These are phyloP conservation scores for Theobroma grandiflorum DNA, from an alignment of 441 rosid genomes.

Conservation along the genomic window DNA sequence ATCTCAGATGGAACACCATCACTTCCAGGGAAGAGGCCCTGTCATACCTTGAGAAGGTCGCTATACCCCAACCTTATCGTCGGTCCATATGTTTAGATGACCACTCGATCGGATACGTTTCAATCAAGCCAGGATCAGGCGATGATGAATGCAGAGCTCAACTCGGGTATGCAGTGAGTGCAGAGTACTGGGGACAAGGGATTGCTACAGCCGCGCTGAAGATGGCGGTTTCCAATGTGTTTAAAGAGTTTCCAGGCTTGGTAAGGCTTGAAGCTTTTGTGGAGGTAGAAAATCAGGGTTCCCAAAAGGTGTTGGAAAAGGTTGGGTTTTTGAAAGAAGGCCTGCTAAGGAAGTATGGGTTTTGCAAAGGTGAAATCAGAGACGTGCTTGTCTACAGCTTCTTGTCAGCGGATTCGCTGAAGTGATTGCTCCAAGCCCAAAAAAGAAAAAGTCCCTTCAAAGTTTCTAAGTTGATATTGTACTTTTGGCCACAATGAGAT, in stretches of 20 bases:
- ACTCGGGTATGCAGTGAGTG: slow-evolving; percentile 43
- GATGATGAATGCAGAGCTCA: slow-evolving; percentile 46
- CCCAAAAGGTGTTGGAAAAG: slow-evolving; percentile 62
- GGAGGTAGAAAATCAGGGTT: slow-evolving; percentile 52
- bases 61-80: slow-evolving; percentile 51
- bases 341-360: slow-evolving; percentile 57
- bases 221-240: slow-evolving; percentile 41
- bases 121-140: slow-evolving; percentile 38
- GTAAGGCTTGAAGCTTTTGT: slow-evolving; percentile 66
- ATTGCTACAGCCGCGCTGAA: slow-evolving; percentile 42
- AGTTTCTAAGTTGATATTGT: not conserved
- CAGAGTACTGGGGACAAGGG: slow-evolving; percentile 53
- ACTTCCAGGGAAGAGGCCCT: slow-evolving; percentile 48
- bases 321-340: slow-evolving; percentile 65
- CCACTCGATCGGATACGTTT: slow-evolving; percentile 49
- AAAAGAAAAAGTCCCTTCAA: not conserved
- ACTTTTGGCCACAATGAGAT: not conserved
- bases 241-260: slow-evolving; percentile 40
- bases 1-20: slow-evolving; percentile 45
- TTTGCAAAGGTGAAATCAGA: slow-evolving; percentile 53
- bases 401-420: slow-evolving; percentile 35
- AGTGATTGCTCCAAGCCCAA: not conserved
- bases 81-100: slow-evolving; percentile 54
- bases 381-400: slow-evolving; percentile 52
- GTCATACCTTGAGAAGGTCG: slow-evolving; percentile 33